Evolutionary conservation across 2,329 filamentous ascomycete species (phyloP), one percentile per base, ranked within the genome.

Genomic region (Harringtonia aguacate): DNA sequence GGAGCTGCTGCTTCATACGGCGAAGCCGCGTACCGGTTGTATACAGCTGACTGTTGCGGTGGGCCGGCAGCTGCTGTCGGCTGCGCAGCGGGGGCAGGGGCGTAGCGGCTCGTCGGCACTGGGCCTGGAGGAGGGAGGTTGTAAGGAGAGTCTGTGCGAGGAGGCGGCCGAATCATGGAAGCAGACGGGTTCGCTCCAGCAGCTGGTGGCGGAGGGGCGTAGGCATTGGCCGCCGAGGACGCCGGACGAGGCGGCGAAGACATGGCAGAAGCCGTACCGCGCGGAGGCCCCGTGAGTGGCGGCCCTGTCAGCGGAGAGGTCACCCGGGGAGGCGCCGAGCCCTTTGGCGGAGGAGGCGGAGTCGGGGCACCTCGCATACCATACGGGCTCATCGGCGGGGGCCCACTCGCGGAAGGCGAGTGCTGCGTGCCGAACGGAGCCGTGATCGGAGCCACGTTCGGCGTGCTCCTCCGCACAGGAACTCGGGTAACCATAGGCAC

Each of bases 311-410:
- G 66, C 27, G 88, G 86, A 29, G 88, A 94, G 47, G 75, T 81
- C 47, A 92, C 70, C 46, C 84, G 77, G 39, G 81, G 76, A 38
- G 76, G 75, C 31, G 78, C 77, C 28, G 78, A 72, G 39, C 81
- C 86, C 67, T 94, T 95, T 6, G 90, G 88, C 33, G 87, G 86
- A 8, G 84, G 84, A 27, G 86, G 79, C 41, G 86, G 85, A 37
- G 84, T 82, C 27, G 81, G 73, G 34, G 77, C 74, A 53, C 75
- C 72, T 50, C 73, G 77, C 46, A 74, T 72, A 46, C 28, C 73
- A 51, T 75, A 85, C 10, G 77, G 68, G 34, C 72, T 69, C 21
- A 70, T 64, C n/a, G 71, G 73, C 18, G 75, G 72, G 43, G 81
- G 80, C 17, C 73, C 64, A 17, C 69, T 57, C 21, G 73, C 64